phyloP scores from a whole-genome alignment of 176 grass and related monocot genomes.

The Raddia distichophylla region DNA sequence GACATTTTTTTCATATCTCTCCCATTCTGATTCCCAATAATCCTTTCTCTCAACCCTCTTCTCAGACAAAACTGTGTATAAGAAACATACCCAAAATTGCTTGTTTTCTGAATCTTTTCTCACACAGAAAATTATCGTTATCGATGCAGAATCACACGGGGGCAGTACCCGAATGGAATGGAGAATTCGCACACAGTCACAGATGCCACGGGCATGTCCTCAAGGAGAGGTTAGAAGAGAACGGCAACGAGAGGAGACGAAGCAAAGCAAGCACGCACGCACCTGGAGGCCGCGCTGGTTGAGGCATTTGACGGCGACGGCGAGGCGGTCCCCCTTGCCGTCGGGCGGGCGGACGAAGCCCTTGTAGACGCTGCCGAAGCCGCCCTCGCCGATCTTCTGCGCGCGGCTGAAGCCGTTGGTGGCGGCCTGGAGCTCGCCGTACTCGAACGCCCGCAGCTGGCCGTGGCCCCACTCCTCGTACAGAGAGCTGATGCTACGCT shows the following conservation, averaged over 20 bases:
- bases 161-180: background rate
- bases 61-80: background rate
- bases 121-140: background rate
- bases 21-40: background rate
- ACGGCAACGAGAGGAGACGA: background rate
- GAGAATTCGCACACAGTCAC: background rate
- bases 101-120: background rate
- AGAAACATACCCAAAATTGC: too few relatives aligned
- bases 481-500: slow-evolving; percentile 72
- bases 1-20: background rate
- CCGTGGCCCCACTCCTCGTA: slow-evolving; percentile 87
- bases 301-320: slow-evolving; percentile 81
- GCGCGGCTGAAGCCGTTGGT: slow-evolving; percentile 74
- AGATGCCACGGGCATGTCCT: background rate
- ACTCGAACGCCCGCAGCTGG: slow-evolving; percentile 70
- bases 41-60: background rate
- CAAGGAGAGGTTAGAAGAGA: background rate
- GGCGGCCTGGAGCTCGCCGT: slow-evolving; percentile 70
- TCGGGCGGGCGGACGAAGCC: slow-evolving; percentile 59
- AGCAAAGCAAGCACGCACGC: background rate
- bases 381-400: slow-evolving; percentile 90
- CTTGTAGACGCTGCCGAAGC: slow-evolving; percentile 89
- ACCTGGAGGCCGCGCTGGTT: slow-evolving; percentile 87
- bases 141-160: background rate
- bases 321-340: slow-evolving; percentile 56